phyloP scores from a whole-genome alignment of 495 filamentous ascomycete genomes.

The Bryoglossum gracile region DNA sequence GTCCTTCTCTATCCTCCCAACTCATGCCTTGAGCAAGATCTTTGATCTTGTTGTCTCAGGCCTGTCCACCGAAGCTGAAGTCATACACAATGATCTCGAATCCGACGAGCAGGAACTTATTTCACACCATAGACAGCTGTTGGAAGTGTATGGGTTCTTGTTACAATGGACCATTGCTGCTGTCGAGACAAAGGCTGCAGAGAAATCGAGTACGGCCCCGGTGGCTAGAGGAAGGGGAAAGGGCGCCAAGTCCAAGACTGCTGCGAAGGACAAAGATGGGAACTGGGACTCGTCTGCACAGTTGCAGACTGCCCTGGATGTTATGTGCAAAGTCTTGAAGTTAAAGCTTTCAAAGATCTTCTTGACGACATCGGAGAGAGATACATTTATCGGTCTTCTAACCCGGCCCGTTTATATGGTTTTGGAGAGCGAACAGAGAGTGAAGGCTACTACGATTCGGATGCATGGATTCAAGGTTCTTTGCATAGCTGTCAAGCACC shows the following conservation, averaged over 20 bases:
- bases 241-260: slow-evolving; percentile 60
- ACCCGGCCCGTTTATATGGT: slow-evolving; percentile 92
- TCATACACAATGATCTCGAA: slow-evolving; percentile 78
- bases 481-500: slow-evolving; percentile 95
- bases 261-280: slow-evolving; percentile 68
- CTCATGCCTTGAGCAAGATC: slow-evolving; percentile 79
- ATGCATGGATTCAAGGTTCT: slow-evolving; percentile 98
- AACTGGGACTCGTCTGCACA: slow-evolving; percentile 85
- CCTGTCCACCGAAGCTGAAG: slow-evolving; percentile 85
- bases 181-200: slow-evolving; percentile 86
- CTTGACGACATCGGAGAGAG: slow-evolving; percentile 89
- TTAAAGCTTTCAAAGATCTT: slow-evolving; percentile 89
- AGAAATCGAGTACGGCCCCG: slow-evolving; percentile 69
- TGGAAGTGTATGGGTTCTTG: slow-evolving; percentile 93
- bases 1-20: slow-evolving; percentile 73
- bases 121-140: slow-evolving; percentile 76
- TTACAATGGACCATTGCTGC: slow-evolving; percentile 91
- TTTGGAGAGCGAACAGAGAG: slow-evolving; percentile 86
- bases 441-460: slow-evolving; percentile 81
- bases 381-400: slow-evolving; percentile 88
- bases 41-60: slow-evolving; percentile 91
- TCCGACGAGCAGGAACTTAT: slow-evolving; percentile 83
- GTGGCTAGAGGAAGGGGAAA: slow-evolving; percentile 69
- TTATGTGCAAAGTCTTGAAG: slow-evolving; percentile 93
- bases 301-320: slow-evolving; percentile 79